Evolutionary conservation across 345 rosid species (phyloP), one percentile per base, ranked within the genome.

Genomic region (Moricandia arvensis): DNA sequence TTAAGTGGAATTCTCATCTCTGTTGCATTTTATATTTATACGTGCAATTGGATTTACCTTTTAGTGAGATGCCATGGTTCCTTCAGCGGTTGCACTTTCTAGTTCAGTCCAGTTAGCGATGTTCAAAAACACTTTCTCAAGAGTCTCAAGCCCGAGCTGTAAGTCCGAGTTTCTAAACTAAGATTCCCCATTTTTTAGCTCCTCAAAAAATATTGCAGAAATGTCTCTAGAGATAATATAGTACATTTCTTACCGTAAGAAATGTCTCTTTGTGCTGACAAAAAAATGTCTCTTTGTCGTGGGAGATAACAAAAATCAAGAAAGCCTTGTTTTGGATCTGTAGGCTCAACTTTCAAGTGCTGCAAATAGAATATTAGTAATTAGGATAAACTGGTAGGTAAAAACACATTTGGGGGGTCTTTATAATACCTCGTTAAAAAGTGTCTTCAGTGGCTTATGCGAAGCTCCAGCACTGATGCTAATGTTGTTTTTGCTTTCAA

Each of bases 41-140:
- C 26, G 15, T 26, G 62, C 9, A 58, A 0, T 12, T 58, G 34
- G 27, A 66, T 62, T 38, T 80, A 88, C 97, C 93, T 87, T 29
- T 75, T 41, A 89, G 80, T 11, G 82, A 82, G 26, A 75, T 37
- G 83, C 90, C 82, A 86, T 51, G 74, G 85, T 82, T 66, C 86
- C 89, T 64, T 94, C 95, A 3, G 85, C 85, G 2, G 93, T 85
- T 61, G 98, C 98, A 18, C 66, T 87, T 85, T 94, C 97, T 24
- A 94, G 85, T 76, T 94, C 97, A 11, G 98, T 97, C 63, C 84
- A 85, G 82, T 79, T 87, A 17, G 97, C 94, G 1, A 94, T 94
- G n/a, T 88, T 91, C 30, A 94, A 86, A 0, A 34, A 43, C 6
- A 66, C 60, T 13, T 45, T 11, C 0, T 16, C 8, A 75, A 94